Base-by-base conservation (phyloP, 1,139 yeast species). In the Chernovozyma sophiae-reginae region DNA sequence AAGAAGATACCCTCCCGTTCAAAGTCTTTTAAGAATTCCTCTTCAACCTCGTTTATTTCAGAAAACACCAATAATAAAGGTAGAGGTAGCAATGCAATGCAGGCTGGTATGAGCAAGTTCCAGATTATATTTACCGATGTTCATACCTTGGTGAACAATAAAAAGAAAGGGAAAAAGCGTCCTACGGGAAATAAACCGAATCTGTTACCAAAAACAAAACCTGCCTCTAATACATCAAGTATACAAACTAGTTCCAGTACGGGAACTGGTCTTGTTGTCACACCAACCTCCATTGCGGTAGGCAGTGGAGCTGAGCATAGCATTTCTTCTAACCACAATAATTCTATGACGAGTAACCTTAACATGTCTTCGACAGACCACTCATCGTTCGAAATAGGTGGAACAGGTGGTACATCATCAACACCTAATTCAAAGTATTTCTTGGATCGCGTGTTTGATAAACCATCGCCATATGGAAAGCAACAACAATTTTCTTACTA, bases 111-210 rank as follows among this genome's bases (percentile, higher is more conserved):
- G 67, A 68, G 65, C 47, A 70, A 71, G 52, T 74, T 74, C 48
- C 80, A 74, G 51, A 74, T 74, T 41, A 74, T 74, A 1, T 66
- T 74, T 39, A 65, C 77, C 3, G 79, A 74, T 48, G 72, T 72
- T 31, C 72, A 66, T 44, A 64, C 74, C 3, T 52, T 70, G 41
- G 64, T 65, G 65, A 64, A 65, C 47, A 56, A 58, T 42, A 58
- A 59, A 49, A 53, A 58, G 43, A 57, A 61, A 54, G 56, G 58
- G 42, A 50, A 48, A 31, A 30, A 30, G 32, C 32, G 32, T 23
- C 32, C 6, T 7, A 7, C 30, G 19, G 16, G 12, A 17, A 20
- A 25, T 4, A 25, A 25, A 31, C 11, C 11, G 5, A 11, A 20
- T 16, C 25, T 13, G 8, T 6, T 28, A 14, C 17, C 25, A 15